Conservation (phyloP, 169 alveolate species). For the Theileria annulata region DNA sequence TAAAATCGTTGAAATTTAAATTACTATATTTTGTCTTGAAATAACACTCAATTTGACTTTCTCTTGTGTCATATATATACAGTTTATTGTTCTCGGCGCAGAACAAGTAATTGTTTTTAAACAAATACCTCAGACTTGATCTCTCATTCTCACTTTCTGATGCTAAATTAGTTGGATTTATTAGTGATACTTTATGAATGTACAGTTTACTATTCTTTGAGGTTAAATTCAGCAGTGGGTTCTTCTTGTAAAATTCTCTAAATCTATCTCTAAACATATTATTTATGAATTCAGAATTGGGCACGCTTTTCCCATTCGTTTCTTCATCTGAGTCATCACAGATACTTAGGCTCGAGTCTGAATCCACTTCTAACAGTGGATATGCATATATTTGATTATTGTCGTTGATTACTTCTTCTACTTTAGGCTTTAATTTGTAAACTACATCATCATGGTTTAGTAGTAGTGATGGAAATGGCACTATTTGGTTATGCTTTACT, state of each 20-base stretch:
- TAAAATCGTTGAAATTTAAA: background rate
- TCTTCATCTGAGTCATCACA: background rate
- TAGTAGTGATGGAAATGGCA: background rate
- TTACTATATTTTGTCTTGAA: background rate
- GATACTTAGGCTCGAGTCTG: background rate
- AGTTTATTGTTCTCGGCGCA: background rate
- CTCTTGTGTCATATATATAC: background rate
- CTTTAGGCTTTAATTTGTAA: background rate
- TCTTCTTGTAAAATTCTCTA: background rate
- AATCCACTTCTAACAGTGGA: background rate
- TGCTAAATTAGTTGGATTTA: background rate
- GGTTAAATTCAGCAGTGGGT: background rate
- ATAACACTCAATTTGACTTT: background rate
- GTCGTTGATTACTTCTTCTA: background rate
- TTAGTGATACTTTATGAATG: background rate
- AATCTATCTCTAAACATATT: background rate
- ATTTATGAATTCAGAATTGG: background rate
- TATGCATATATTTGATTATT: background rate
- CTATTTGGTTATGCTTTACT: background rate
- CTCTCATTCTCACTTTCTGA: background rate
- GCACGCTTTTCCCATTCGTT: background rate
- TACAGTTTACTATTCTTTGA: background rate
- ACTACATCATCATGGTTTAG: background rate
- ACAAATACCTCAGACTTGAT: background rate
- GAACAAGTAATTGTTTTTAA: background rate